Evolutionary conservation across 208 protist species (phyloP), one percentile per base, ranked within the genome.

Genomic region (Naegleria gruberi): DNA sequence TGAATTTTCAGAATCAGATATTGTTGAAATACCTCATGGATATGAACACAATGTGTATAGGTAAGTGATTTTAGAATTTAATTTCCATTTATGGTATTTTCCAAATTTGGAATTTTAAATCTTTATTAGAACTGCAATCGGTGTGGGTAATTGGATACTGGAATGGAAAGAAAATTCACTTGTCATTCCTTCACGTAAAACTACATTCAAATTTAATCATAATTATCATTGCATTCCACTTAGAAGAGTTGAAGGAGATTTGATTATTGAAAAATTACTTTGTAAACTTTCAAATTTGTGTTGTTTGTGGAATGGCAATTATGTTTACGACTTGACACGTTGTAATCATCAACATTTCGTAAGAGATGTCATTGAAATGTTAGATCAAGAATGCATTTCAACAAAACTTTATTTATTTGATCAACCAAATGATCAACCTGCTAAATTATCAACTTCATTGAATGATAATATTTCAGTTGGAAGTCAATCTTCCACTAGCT

Each of bases 301-400:
- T 77, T 37, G 65, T 37, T 2, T 77, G 34, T 77, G 30, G 17
- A 77, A 77, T 77, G 65, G 65, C 1, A 77, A 37, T 77, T 37
- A 37, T 37, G 17, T 37, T 19, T 77, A 77, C 8, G 65, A 77
- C 34, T 37, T 37, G 12, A 37, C 10, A n/a, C 26, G 34, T 30
- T 77, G 65, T 77, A 77, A 77, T 77, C 65, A 77, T 77, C 65
- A 77, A 77, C 65, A 77, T 77, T 77, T 77, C 34, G 65, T 77
- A n/a, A 77, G 30, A 37, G 65, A 77, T 77, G 65, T 77, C 30
- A 3, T 65, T 10, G 51, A 65, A 65, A 23, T 65, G 51, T 65
- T 65, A 23, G 51, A 65, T 30, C 30, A 10, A 30, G 51, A 65
- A 65, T 30, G n/a, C n/a, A n/a, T n/a, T n/a, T n/a, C n/a, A n/a